Conservation (phyloP, 2,329 filamentous ascomycete species). For the Polychaeton citri region DNA sequence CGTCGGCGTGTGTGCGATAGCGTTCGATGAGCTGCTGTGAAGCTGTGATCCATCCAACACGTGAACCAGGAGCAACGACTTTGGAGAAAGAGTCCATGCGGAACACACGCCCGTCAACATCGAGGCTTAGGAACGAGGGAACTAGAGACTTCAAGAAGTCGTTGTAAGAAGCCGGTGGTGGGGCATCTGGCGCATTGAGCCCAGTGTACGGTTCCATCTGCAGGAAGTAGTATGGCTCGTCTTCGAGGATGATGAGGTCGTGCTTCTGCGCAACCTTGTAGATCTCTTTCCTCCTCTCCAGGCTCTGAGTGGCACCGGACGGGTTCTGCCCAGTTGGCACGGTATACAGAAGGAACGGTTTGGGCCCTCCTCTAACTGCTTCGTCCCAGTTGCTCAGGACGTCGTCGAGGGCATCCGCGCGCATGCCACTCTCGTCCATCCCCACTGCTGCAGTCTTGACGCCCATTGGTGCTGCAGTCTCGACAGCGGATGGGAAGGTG, state of each 20-base stretch:
- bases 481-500: constrained; percentile 67
- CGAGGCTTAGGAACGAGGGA: constrained; percentile 65
- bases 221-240: constrained; percentile 90
- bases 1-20: constrained; percentile 71
- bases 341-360: constrained; percentile 56
- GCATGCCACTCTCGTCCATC: constrained; percentile 54
- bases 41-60: constrained; percentile 80
- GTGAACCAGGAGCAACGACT: constrained; percentile 69
- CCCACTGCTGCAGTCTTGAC: constrained; percentile 46
- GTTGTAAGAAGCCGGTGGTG: constrained; percentile 48
- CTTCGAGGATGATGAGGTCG: constrained; percentile 76
- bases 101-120: constrained; percentile 76
- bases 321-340: constrained; percentile 81
- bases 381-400: constrained; percentile 54
- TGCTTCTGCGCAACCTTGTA: constrained; percentile 73
- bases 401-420: constrained; percentile 48
- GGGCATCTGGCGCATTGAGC: constrained; percentile 35
- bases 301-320: constrained; percentile 68
- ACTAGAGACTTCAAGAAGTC: constrained; percentile 63
- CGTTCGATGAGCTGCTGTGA: constrained; percentile 73
- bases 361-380: constrained; percentile 41
- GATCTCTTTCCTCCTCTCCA: constrained; percentile 53
- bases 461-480: constrained; percentile 51
- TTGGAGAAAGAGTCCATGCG: constrained; percentile 91
- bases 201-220: constrained; percentile 69